Base-by-base conservation (phyloP, 495 filamentous ascomycete species). In the Podospora pseudoanserina region DNA sequence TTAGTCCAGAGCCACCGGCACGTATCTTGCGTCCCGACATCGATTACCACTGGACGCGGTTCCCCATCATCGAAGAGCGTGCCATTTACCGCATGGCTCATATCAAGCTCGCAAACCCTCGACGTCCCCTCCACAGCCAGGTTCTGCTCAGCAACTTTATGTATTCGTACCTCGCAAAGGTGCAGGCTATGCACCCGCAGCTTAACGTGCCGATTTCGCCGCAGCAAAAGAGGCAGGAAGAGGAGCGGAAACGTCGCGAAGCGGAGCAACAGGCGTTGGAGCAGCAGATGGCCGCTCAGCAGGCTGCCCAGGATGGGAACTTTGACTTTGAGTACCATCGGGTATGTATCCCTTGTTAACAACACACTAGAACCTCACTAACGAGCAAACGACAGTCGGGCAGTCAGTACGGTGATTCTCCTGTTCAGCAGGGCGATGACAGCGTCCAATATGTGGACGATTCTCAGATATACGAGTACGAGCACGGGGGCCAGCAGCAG, bases 61-160 rank as follows among this genome's bases (percentile, higher is more conserved):
- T 99, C 73, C 91, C 93, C 1, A 94, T 99, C 67, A 83, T 97
- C 59, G 95, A 98, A 79, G 95, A 99, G 79, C 85, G 96, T 60
- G 96, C 95, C 39, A 99, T 99, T 67, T 99, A 99, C 76, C 86
- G 95, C 64, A 97, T 99, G 90, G 95, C 95, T 15, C 95, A 99
- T 77, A 94, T 98, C 79, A 99, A 99, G 79, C 90, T 99, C 64
- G 95, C 95, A 4, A 99, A 99, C 75, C 95, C 95, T 39, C 88
- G 95, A 13, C 89, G 95, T 32, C 91, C 94, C 55, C 80, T 99
- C 44, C 92, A 96, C 73, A 97, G 94, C 59, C 95, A 99, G 76
- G 95, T 99, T 27, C 84, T 99, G 64, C 88, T 99, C 72, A 97
- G 94, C 79, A 99, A 99, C 74, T 99, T 99, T 78, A 99, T 99